These are phyloP conservation scores for Persicaria maculosa DNA, from an alignment of 148 eudicot genomes.

Conservation along the genomic window DNA sequence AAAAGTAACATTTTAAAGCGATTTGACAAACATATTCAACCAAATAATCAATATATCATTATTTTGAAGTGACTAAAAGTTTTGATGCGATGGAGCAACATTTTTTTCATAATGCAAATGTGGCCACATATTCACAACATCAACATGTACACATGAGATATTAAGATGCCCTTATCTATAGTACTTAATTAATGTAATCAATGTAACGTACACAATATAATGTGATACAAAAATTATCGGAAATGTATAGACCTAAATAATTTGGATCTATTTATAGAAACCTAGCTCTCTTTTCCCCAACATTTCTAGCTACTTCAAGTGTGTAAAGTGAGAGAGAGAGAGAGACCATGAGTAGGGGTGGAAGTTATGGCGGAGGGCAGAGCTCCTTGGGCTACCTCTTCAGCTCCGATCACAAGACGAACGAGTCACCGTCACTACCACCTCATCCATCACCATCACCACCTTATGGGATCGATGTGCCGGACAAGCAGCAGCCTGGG, in stretches of 20 bases:
- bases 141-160: neutral
- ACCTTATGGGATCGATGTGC: conserved; percentile 49
- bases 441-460: conserved; percentile 31
- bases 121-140: neutral
- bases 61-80: no score
- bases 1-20: no score
- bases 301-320: neutral
- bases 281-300: neutral
- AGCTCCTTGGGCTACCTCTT: conserved; percentile 71
- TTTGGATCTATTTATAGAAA: neutral
- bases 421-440: conserved; percentile 20
- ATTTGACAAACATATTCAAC: no score
- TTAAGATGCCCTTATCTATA: neutral
- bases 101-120: neutral
- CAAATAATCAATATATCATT: no score
- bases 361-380: conserved; percentile 65
- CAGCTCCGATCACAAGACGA: conserved; percentile 23
- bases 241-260: neutral
- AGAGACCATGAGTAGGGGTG: conserved; percentile 56
- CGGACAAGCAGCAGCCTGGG: no score
- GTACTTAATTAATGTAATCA: neutral
- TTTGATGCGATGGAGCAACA: neutral
- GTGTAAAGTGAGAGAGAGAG: neutral
- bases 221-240: neutral
- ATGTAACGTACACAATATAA: no score